A percentile compares a stretch with the other conserved stretches of the same genome.
These are phyloP conservation scores for Populus pruinosa DNA, from an alignment of 345 rosid genomes.

Conservation along the genomic window DNA sequence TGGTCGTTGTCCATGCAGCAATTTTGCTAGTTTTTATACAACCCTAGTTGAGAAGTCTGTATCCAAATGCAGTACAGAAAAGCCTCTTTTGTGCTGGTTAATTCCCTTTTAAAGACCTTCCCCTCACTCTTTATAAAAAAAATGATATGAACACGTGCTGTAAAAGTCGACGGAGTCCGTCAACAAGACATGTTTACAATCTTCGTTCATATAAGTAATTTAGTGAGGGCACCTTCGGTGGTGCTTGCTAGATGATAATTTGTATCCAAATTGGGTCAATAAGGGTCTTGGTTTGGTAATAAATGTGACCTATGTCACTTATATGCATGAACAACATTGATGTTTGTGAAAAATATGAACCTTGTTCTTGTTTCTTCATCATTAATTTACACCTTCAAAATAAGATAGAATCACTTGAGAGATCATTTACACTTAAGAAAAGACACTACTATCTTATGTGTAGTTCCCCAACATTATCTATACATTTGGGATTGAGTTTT, in stretches of 20 bases:
- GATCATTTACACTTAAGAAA: background rate
- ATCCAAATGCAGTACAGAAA: no score
- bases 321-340: background rate
- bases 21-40: no score
- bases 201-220: background rate
- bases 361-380: background rate
- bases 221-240: background rate
- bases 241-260: background rate
- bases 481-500: background rate
- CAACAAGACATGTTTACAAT: background rate
- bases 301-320: background rate
- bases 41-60: no score
- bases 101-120: no score
- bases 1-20: no score
- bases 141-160: background rate
- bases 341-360: background rate
- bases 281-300: background rate
- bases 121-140: background rate
- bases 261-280: background rate
- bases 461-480: no score
- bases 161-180: background rate
- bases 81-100: no score
- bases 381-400: background rate
- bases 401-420: no score
- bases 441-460: accelerated